phyloP scores from a whole-genome alignment of 1,284 basidiomycete species.

The Amylostereum chailletii region DNA sequence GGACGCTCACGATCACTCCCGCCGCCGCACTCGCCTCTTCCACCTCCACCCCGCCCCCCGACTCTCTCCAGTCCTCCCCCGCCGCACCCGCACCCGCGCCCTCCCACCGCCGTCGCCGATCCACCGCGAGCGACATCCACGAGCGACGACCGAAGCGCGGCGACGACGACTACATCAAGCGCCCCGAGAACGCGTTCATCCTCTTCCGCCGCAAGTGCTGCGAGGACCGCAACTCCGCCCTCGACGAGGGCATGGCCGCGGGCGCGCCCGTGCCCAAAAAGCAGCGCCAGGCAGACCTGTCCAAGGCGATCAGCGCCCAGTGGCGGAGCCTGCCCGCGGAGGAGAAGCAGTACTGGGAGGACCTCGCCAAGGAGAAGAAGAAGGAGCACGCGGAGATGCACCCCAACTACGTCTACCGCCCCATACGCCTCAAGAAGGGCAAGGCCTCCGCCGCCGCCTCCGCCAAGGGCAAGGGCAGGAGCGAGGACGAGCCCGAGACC shows the following conservation, averaged over 20 bases:
- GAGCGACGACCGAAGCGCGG: conserved; percentile 69
- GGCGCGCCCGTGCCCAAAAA: conserved; percentile 36
- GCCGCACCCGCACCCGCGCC: conserved; percentile 14
- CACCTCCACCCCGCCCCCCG: conserved; percentile 30
- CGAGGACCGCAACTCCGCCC: conserved; percentile 49
- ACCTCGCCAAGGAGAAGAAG: conserved; percentile 48
- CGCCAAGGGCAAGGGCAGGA: conserved; percentile 34
- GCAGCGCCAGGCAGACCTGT: conserved; percentile 52
- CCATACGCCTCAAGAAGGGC: conserved; percentile 54
- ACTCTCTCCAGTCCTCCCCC: conserved; percentile 24
- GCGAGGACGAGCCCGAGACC: conserved; percentile 34
- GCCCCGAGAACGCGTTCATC: conserved; percentile 76
- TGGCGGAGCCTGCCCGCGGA: conserved; percentile 56
- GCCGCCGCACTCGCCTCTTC: conserved; percentile 28
- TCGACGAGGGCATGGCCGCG: conserved; percentile 27
- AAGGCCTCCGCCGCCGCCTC: conserved; percentile 30
- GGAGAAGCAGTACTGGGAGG: conserved; percentile 58
- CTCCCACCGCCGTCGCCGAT: conserved; percentile 54
- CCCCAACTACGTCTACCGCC: conserved; percentile 70
- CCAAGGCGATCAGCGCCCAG: conserved; percentile 70
- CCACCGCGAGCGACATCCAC: conserved; percentile 45
- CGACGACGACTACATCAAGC: conserved; percentile 73
- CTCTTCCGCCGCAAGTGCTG: conserved; percentile 70
- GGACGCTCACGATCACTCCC: conserved; percentile 39
- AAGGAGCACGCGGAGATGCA: conserved; percentile 54